Evolutionary conservation across 352 stramenopile genomes (phyloP).

Genomic region (Phytophthora sp.): DNA sequence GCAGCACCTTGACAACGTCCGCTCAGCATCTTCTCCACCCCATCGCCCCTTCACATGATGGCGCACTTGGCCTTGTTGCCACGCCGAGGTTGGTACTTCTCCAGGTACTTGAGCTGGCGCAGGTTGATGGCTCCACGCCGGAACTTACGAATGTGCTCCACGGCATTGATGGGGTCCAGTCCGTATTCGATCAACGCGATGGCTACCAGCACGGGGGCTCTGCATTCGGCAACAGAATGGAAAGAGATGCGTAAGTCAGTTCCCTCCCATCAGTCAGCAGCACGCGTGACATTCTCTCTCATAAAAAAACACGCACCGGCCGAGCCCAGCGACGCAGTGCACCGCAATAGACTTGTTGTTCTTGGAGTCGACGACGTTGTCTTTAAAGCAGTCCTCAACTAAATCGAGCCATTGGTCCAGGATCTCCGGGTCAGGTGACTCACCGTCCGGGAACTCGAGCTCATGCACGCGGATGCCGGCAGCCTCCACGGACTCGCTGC

Average conservation of each 20-base stretch:
- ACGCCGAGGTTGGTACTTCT: constrained; percentile 92
- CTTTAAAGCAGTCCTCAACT: constrained; percentile 95
- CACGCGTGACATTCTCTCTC: neutral
- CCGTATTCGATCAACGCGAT: constrained; percentile 98
- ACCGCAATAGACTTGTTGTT: constrained; percentile 94
- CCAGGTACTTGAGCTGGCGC: constrained; percentile 97
- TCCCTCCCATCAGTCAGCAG: neutral
- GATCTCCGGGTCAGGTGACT: constrained; percentile 92
- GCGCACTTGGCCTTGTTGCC: constrained; percentile 80
- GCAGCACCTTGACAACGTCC: neutral
- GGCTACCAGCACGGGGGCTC: constrained; percentile 96
- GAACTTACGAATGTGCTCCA: constrained; percentile 96
- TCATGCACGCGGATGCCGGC: constrained; percentile 94
- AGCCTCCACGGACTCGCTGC: constrained; percentile 86
- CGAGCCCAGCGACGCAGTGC: constrained; percentile 98
- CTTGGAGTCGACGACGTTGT: constrained; percentile 71
- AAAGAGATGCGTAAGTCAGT: constrained; percentile 11
- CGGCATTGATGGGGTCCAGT: constrained; percentile 95
- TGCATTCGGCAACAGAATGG: constrained; percentile 24
- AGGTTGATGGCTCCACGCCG: constrained; percentile 97
- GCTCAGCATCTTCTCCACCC: constrained; percentile 7
- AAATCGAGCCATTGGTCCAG: constrained; percentile 95
- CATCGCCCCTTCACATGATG: constrained; percentile 76
- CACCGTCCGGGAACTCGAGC: constrained; percentile 97
- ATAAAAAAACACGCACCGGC: constrained; percentile 64